Evolutionary conservation across 192 early-diverging fungal species (phyloP).

Genomic region (Backusella macrospora): DNA sequence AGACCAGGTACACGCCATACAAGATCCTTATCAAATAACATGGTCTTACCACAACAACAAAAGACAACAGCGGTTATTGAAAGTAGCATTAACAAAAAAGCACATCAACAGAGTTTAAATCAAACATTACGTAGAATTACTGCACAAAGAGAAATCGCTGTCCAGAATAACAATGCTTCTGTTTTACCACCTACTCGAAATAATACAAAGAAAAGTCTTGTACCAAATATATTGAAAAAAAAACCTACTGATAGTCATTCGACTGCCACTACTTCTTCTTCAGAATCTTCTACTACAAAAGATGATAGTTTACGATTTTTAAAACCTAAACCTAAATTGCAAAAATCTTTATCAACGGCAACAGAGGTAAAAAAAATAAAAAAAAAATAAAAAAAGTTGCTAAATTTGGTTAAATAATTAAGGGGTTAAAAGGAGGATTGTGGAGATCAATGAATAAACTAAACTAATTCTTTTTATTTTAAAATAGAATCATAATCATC

Average conservation of each 20-base stretch:
- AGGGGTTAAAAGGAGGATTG: conserved; percentile 1
- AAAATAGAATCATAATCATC: not conserved
- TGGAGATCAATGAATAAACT: not conserved
- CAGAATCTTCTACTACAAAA: not conserved
- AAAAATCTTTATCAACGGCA: not conserved
- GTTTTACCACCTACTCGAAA: not conserved
- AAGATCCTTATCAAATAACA: conserved; percentile 12
- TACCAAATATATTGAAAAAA: not conserved
- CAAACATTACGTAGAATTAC: conserved; percentile 7
- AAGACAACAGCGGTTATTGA: not conserved
- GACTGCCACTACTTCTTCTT: not conserved
- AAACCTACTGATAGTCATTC: not conserved
- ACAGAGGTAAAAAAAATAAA: not conserved
- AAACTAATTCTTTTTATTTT: not conserved
- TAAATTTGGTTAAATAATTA: not conserved
- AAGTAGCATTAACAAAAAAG: not conserved
- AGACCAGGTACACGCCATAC: not conserved
- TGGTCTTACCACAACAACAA: not conserved
- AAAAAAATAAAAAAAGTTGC: not conserved
- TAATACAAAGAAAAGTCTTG: not conserved
- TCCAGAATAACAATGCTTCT: not conserved
- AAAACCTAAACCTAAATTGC: not conserved
- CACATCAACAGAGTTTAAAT: not conserved
- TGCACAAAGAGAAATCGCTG: conserved; percentile 6
- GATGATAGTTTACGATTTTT: not conserved